Evolutionary conservation across 202 grass and related monocot genomes (phyloP), one percentile per base, ranked within the genome.

Genomic region (Zoysia matrella): DNA sequence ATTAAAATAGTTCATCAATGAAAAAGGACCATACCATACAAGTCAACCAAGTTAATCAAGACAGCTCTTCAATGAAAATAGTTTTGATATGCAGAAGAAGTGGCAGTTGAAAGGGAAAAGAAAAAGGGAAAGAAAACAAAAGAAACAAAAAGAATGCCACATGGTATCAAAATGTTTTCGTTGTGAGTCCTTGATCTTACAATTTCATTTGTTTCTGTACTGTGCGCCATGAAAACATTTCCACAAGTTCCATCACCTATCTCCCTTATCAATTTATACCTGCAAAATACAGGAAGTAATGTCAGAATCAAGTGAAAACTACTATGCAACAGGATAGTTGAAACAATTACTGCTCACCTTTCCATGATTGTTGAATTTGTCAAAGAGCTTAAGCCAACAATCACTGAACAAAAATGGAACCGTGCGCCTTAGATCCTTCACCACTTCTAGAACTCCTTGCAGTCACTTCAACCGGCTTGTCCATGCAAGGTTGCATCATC

Each of bases 171-270:
- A 36, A 36, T 36, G 30, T 36, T 36, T 36, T 36, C 30, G 30
- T 36, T 36, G 30, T 1, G 30, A 36, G 30, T 36, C 30, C 30
- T 36, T 36, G 54, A 16, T 88, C 87, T 90, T 87, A 97, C 94
- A 85, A 87, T 90, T 87, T 97, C 91, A 57, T 90, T 94, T 80
- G 89, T 97, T 85, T 92, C 88, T 83, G 81, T 71, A 74, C 90
- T 88, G 76, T 82, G 85, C 68, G 94, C 91, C 80, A 90, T 94
- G 72, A 89, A 97, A 79, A 97, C 94, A 83, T 87, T 89, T 86
- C 94, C 94, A 80, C 94, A 93, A 2, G 94, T 94, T 63, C 94
- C 94, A 83, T 97, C 94, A 56, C 94, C 94, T 80, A 97, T 94
- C 86, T 97, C 91, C 80, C 89, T 77, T 78, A 92, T 72, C 22